Evolutionary conservation across 139 green algal species (phyloP).

Genomic region (Picochlorum sp.): DNA sequence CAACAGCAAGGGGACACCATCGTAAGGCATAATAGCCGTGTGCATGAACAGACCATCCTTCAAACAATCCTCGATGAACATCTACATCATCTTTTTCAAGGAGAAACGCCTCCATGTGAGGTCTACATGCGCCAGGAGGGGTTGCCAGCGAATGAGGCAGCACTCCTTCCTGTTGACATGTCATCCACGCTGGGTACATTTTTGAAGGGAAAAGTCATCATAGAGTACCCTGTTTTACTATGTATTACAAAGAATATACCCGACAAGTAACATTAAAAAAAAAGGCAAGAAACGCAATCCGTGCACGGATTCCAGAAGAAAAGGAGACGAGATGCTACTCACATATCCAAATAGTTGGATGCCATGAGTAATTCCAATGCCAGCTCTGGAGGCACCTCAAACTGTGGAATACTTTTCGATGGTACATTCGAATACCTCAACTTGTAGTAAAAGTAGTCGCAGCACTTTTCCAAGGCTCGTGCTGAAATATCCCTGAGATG

Average conservation of each 20-base stretch:
- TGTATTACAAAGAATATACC: background rate
- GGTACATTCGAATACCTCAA: conserved; percentile 75
- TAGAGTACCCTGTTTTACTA: conserved; percentile 25
- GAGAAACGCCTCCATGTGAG: background rate
- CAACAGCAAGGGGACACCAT: no score
- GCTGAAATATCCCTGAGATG: conserved; percentile 87
- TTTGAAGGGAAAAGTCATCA: conserved; percentile 19
- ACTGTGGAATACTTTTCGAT: conserved; percentile 84
- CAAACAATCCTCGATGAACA: conserved; percentile 10
- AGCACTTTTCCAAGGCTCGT: conserved; percentile 87
- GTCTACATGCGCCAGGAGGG: conserved; percentile 24
- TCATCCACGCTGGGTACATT: conserved; percentile 3
- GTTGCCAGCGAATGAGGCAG: conserved; percentile 20
- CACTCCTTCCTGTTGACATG: conserved; percentile 15
- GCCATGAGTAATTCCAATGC: conserved; percentile 94
- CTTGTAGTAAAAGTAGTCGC: conserved; percentile 99
- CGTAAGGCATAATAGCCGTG: background rate
- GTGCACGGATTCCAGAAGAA: background rate
- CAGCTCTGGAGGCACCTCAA: conserved; percentile 82
- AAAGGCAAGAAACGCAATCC: background rate
- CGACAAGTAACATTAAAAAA: background rate
- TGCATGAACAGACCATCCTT: conserved; percentile 12
- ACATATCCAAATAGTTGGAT: conserved; percentile 93
- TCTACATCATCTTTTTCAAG: background rate
- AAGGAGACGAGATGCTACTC: background rate